Evolutionary conservation across 2,329 filamentous ascomycete genomes (phyloP).

Genomic region (Onygenales sp.): DNA sequence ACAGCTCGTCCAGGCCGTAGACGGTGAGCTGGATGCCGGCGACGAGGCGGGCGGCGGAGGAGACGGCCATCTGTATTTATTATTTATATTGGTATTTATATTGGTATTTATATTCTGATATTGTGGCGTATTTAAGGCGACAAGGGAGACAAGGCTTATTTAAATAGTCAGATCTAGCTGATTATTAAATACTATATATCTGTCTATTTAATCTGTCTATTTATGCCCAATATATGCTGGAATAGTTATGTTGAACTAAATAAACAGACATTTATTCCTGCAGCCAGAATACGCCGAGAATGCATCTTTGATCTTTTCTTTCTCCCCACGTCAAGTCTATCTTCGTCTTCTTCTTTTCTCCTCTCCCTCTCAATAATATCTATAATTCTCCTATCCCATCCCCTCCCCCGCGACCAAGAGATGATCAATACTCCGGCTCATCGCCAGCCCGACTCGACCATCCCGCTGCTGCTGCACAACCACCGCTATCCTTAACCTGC

Average conservation of each 20-base stretch:
- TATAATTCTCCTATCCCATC: background rate
- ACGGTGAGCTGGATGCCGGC: conserved; percentile 69
- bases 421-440: conserved; percentile 1
- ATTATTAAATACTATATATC: background rate
- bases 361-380: background rate
- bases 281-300: too few relatives aligned
- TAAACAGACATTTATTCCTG: background rate
- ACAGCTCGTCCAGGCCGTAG: conserved; percentile 68
- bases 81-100: background rate
- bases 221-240: too few relatives aligned
- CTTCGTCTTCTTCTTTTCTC: background rate
- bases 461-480: conserved; percentile 4
- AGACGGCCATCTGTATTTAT: background rate
- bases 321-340: too few relatives aligned
- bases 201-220: background rate
- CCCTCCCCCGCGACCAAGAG: background rate
- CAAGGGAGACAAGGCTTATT: too few relatives aligned
- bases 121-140: too few relatives aligned
- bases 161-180: too few relatives aligned
- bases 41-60: conserved; percentile 41
- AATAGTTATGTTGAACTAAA: background rate
- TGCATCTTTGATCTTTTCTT: background rate
- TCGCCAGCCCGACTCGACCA: conserved; percentile 1
- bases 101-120: background rate
- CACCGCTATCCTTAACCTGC: conserved; percentile 1